Evolutionary conservation across 345 rosid species (phyloP).

Genomic region (Zanthoxylum bungeanum): DNA sequence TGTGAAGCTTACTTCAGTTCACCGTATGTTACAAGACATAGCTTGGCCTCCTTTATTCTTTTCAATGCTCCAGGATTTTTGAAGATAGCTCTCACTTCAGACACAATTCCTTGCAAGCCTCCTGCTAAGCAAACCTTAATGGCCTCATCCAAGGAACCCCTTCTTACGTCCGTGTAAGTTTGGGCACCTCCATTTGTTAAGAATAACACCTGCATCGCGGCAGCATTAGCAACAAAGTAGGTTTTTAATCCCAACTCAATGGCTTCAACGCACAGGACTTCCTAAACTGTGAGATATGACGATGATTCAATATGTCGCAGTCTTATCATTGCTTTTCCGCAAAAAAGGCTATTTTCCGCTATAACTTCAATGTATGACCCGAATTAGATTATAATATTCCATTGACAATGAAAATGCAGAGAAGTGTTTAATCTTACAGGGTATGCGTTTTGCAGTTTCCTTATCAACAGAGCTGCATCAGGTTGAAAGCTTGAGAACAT

Average conservation of each 20-base stretch:
- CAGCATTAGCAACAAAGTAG: not conserved
- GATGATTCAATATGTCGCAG: too few relatives aligned
- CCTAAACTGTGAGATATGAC: too few relatives aligned
- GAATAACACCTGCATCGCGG: constrained; percentile 52
- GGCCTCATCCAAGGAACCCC: constrained; percentile 64
- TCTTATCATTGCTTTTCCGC: too few relatives aligned
- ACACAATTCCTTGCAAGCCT: constrained; percentile 63
- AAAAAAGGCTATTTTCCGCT: too few relatives aligned
- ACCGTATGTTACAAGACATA: constrained; percentile 59
- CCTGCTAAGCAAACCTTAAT: constrained; percentile 47
- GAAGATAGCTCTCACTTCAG: constrained; percentile 58
- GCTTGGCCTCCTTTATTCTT: constrained; percentile 48
- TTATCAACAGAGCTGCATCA: constrained; percentile 49
- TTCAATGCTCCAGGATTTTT: constrained; percentile 39
- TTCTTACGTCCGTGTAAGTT: constrained; percentile 44
- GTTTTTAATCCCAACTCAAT: not conserved
- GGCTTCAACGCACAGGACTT: too few relatives aligned
- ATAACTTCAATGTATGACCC: not conserved
- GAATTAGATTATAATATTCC: not conserved
- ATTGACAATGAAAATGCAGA: not conserved
- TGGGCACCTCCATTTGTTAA: constrained; percentile 67
- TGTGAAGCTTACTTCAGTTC: constrained; percentile 49
- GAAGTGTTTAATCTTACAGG: constrained; percentile 36
- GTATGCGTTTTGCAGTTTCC: constrained; percentile 41
- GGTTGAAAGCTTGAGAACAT: constrained; percentile 74